Percentiles rank a stretch among this genome's conserved stretches.
phyloP scores from a whole-genome alignment of 345 rosid species.

The Hibiscus trionum region DNA sequence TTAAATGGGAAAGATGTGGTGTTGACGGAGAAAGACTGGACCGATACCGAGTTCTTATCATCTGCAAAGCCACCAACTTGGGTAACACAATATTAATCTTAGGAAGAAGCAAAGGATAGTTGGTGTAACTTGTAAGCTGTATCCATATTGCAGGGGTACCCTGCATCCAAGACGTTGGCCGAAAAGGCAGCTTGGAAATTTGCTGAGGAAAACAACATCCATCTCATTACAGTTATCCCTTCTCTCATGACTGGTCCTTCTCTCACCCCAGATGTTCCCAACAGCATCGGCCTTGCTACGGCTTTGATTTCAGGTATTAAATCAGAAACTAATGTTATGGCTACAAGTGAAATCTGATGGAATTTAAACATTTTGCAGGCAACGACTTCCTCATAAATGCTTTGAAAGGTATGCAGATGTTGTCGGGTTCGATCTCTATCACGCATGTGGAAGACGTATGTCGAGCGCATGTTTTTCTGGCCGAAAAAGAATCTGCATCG shows the following conservation, averaged over 20 bases:
- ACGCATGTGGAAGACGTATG: constrained; percentile 76
- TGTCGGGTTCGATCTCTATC: constrained; percentile 75
- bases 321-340: too few species aligned
- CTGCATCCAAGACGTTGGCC: constrained; percentile 60
- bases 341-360: neutral
- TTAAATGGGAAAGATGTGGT: constrained; percentile 53
- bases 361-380: constrained; percentile 37
- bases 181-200: constrained; percentile 72
- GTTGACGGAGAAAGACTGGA: constrained; percentile 66
- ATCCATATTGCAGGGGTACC: constrained; percentile 55
- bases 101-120: neutral
- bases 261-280: constrained; percentile 46
- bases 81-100: constrained; percentile 34
- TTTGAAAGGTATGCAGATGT: constrained; percentile 77
- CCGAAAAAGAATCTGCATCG: constrained; percentile 71
- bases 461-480: constrained; percentile 72
- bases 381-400: constrained; percentile 45
- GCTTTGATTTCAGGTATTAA: constrained; percentile 54
- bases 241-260: constrained; percentile 60
- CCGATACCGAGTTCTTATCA: constrained; percentile 56
- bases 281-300: constrained; percentile 47
- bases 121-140: neutral
- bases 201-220: constrained; percentile 55
- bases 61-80: constrained; percentile 63
- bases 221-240: constrained; percentile 70